These are phyloP conservation scores for Chytridium lagenaria DNA, from an alignment of 371 early-diverging fungal genomes.

Conservation along the genomic window DNA sequence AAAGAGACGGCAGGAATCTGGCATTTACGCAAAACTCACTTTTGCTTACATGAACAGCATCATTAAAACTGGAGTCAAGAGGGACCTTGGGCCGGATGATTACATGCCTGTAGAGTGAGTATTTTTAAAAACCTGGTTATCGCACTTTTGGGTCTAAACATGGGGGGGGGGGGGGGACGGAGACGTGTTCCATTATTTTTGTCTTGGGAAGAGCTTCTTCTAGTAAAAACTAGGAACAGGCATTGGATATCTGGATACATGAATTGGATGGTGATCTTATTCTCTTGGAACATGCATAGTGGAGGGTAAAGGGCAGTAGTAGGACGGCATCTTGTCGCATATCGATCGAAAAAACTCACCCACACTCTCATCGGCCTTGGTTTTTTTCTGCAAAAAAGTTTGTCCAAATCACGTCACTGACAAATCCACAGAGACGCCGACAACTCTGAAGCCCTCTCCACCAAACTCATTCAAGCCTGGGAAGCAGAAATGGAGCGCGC, in stretches of 20 bases:
- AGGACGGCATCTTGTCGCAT: too few relatives aligned
- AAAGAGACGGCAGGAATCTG: slow-evolving; percentile 30
- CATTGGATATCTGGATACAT: too few relatives aligned
- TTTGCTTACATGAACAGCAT: slow-evolving; percentile 43
- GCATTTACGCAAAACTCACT: slow-evolving; percentile 21
- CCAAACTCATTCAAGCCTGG: slow-evolving; percentile 23
- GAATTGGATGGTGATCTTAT: too few relatives aligned
- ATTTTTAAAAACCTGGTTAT: too few relatives aligned
- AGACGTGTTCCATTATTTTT: too few relatives aligned
- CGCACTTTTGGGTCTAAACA: too few relatives aligned
- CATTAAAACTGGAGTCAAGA: slow-evolving; percentile 34
- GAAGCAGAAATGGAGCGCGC: slow-evolving; percentile 15
- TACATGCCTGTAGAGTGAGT: slow-evolving; percentile 34
- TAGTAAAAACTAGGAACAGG: too few relatives aligned
- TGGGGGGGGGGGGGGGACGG: too few relatives aligned
- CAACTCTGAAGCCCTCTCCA: slow-evolving; percentile 24
- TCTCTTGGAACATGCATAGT: too few relatives aligned
- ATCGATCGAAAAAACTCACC: too few relatives aligned
- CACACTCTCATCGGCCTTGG: slow-evolving; percentile 19
- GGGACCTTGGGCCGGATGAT: slow-evolving; percentile 29
- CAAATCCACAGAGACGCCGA: slow-evolving; percentile 1
- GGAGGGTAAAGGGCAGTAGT: too few relatives aligned
- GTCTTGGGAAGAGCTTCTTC: too few relatives aligned
- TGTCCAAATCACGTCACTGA: neutral
- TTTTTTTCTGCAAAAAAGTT: neutral